A percentile compares a stretch with the other conserved stretches of the same genome.
Conservation (phyloP, 148 eudicot genomes). For the Linanthus parryae region DNA sequence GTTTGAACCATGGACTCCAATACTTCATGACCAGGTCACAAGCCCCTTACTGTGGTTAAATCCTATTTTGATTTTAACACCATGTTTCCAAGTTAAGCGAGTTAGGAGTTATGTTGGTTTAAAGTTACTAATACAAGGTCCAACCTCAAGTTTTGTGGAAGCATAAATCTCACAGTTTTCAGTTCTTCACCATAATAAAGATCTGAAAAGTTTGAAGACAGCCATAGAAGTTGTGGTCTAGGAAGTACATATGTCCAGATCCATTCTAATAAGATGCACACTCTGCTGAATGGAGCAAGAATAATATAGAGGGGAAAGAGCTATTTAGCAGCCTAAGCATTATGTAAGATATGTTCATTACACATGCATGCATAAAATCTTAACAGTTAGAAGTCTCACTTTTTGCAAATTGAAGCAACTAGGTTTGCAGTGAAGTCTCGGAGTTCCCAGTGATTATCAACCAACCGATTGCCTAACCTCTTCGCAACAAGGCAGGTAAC, state of each 20-base stretch:
- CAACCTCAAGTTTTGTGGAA: not conserved
- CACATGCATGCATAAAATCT: not conserved
- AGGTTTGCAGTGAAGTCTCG: conserved; percentile 70
- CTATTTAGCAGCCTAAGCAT: no score
- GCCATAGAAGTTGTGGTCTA: not conserved
- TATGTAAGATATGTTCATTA: not conserved
- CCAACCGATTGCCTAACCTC: conserved; percentile 59
- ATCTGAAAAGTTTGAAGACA: conserved; percentile 3
- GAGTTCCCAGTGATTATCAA: conserved; percentile 75
- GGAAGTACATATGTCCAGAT: not conserved
- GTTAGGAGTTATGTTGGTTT: not conserved
- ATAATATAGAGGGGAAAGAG: not conserved
- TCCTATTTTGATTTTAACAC: no score
- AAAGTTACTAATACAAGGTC: not conserved
- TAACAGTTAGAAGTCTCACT: conserved; percentile 30
- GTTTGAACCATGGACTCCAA: no score
- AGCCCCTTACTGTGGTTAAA: no score
- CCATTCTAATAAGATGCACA: not conserved
- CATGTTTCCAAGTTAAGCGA: not conserved
- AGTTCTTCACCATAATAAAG: no score
- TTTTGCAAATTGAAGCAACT: conserved; percentile 73
- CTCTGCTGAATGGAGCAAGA: not conserved
- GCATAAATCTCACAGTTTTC: no score
- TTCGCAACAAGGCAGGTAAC: conserved; percentile 71
- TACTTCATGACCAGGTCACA: no score